Base-by-base conservation (phyloP, 257 asterid genomes). In the Solanum virginianum region DNA sequence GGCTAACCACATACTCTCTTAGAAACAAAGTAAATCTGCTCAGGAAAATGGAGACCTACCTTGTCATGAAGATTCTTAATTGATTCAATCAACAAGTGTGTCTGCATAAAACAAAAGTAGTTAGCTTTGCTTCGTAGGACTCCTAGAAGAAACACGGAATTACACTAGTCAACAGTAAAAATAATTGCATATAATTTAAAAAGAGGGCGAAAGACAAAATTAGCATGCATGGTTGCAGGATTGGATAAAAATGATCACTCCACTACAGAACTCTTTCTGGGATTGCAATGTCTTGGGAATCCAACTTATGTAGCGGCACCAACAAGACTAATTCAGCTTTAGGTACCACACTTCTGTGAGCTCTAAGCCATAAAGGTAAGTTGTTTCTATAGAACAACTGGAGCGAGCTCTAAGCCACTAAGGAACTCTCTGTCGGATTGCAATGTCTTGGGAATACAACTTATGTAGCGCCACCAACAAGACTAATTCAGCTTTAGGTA, bases 31-130 rank as follows among this genome's bases (percentile, higher is more conserved):
- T 59, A 39, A 41, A 62, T 62, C 14, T 60, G 10, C n/a, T 82
- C 68, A n/a, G 55, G 72, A 22, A 54, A 51, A 68, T 75, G 81
- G 59, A 43, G 45, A 79, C 90, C 24, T 88, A 92, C 95, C 95
- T 89, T 84, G 83, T 92, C 92, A 36, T 86, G 86, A 26, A 92
- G 91, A 84, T 81, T 80, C 59, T 88, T 82, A 51, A 91, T 82
- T 26, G 92, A 87, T 80, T 90, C 92, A 88, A 89, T 81, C 86
- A 88, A 81, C 84, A 87, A 66, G 60, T 60, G 86, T 32, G 92
- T 88, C 95, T 92, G 93, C 91, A 88, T 17, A 43, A 85, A 69
- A 41, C 80, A 79, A 56, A 65, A 65, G 60, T 75, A 47, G 81
- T 75, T 47, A 45, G 8, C n/a, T 75, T 47, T 26, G 17, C 81